These are phyloP conservation scores for Xerocomus brunneocitrinus DNA, from an alignment of 768 basidiomycete species.

Conservation along the genomic window DNA sequence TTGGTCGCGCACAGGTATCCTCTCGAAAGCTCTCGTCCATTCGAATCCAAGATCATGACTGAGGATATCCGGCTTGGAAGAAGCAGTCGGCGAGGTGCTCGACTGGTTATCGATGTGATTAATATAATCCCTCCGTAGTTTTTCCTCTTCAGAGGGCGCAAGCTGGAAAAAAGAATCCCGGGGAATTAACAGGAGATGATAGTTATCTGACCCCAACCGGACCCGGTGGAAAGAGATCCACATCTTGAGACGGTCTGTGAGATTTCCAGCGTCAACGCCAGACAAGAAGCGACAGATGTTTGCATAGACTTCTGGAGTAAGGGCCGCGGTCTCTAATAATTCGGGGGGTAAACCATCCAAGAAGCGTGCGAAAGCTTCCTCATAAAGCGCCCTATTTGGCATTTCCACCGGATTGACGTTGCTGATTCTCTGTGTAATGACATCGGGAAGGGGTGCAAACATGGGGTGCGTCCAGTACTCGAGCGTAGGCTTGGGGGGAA, in stretches of 20 bases:
- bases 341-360: conserved; percentile 47
- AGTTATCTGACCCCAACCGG: conserved; percentile 55
- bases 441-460: conserved; percentile 58
- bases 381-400: conserved; percentile 52
- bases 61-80: conserved; percentile 17
- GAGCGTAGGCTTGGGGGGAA: conserved; percentile 39
- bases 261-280: conserved; percentile 26
- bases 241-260: conserved; percentile 42
- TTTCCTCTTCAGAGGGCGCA: conserved; percentile 47
- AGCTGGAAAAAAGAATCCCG: conserved; percentile 55
- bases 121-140: conserved; percentile 44
- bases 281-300: conserved; percentile 46
- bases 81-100: conserved; percentile 1
- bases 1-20: conserved; percentile 61
- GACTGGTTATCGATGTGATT: conserved; percentile 31
- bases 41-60: conserved; percentile 27
- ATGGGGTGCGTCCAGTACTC: conserved; percentile 58
- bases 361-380: conserved; percentile 47
- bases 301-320: conserved; percentile 52
- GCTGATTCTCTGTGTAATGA: conserved; percentile 51
- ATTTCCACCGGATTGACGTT: conserved; percentile 53
- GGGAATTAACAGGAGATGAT: conserved; percentile 54
- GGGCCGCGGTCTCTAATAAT: conserved; percentile 56
- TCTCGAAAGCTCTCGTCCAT: conserved; percentile 46
- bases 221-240: conserved; percentile 62